Base-by-base conservation (phyloP, 2,329 filamentous ascomycete genomes). In the Calonectria ilicicola region DNA sequence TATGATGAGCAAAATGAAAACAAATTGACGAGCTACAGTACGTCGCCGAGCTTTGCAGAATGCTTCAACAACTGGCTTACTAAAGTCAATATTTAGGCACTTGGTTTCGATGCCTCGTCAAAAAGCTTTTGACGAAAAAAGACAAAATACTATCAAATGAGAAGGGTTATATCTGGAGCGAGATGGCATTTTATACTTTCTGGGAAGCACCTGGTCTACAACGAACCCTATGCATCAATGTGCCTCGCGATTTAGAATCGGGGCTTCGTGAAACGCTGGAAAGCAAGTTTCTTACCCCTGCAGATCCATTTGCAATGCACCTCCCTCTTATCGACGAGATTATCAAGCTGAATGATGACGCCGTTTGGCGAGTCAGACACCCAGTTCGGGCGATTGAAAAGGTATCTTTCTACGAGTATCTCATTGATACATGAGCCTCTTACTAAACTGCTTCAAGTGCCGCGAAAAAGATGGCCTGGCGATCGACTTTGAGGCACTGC, bases 71-170 rank as follows among this genome's bases (percentile, higher is more conserved):
- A 40, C 9, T 7, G 3, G 10, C 19, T 14, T 12, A 12, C n/a
- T 60, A 46, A 66, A 27, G 1, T 19, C n/a, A 14, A n/a, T 26
- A n/a, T 14, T 1, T n/a, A 67, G 65, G 27, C n/a, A 67, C 65
- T 19, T 67, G 65, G 65, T 67, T 67, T 17, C 65, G 51, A 32
- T 26, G 42, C 23, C 51, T 67, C 6, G 65, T 58, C n/a, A 67
- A 67, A 21, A 67, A 38, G 29, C 35, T 67, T 40, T 14, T 44
- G 40, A 19, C n/a, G 5, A 23, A 58, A 10, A 27, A 32, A 2
- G 27, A 58, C 19, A 10, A 12, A 4, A 65, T 35, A 38, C 29
- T 46, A 15, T 14, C 2, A 38, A 27, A 26, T 14, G 51, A 14
- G 0, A 67, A 67, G 15, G 40, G 27, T 9, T 67, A 67, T 42